Percentiles rank a stretch among this genome's conserved stretches.
These are phyloP conservation scores for Botryotinia convoluta DNA, from an alignment of 2,329 filamentous ascomycete genomes.

Conservation along the genomic window DNA sequence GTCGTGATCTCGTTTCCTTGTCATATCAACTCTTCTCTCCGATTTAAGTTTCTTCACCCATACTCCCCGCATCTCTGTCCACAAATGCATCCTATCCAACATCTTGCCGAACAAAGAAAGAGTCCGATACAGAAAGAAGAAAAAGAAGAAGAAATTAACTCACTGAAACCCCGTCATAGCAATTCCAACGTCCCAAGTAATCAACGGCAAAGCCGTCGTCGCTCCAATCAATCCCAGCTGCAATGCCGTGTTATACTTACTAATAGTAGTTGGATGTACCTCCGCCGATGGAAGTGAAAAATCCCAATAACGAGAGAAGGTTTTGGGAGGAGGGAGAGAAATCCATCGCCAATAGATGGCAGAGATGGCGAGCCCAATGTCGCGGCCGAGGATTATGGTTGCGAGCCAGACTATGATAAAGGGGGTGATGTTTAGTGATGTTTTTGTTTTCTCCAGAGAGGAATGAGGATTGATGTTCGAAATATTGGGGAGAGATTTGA, in stretches of 20 bases:
- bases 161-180: slow-evolving; percentile 63
- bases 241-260: slow-evolving; percentile 90
- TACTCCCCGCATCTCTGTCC: not conserved
- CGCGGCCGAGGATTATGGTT: slow-evolving; percentile 84
- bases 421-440: not conserved
- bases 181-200: slow-evolving; percentile 56
- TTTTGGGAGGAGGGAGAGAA: slow-evolving; percentile 89
- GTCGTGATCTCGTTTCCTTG: too few species aligned
- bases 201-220: slow-evolving; percentile 75
- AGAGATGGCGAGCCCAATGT: slow-evolving; percentile 76
- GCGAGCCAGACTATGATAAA: slow-evolving; percentile 70
- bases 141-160: slow-evolving; percentile 39
- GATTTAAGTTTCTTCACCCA: too few species aligned
- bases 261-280: slow-evolving; percentile 78
- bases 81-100: not conserved
- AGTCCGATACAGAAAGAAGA: too few species aligned
- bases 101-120: not conserved
- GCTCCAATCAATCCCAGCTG: slow-evolving; percentile 84
- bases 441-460: not conserved
- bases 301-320: slow-evolving; percentile 91
- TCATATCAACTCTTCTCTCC: too few species aligned
- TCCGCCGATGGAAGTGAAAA: slow-evolving; percentile 87
- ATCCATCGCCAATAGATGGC: slow-evolving; percentile 97
- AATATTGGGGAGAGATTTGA: not conserved
- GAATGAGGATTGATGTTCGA: not conserved